Conservation (phyloP, 495 filamentous ascomycete species). For the Penicillium taxi region DNA sequence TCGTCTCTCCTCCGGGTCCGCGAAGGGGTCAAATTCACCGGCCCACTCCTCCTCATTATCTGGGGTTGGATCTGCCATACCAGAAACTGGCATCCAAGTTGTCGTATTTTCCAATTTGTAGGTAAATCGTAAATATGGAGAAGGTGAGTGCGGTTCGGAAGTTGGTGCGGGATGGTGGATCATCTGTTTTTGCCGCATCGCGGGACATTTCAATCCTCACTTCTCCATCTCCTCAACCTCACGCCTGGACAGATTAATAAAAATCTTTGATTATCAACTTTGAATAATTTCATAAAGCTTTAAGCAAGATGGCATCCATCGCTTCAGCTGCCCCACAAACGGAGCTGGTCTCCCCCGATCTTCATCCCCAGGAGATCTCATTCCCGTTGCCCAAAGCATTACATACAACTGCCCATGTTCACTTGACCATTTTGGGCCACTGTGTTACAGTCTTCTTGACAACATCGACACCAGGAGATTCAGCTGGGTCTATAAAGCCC, state of each 20-base stretch:
- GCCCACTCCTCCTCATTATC: constrained; percentile 38
- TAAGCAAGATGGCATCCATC: constrained; percentile 9
- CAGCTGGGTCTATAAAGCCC: constrained; percentile 29
- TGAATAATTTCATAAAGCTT: neutral
- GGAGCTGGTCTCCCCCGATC: constrained; percentile 19
- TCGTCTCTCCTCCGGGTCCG: constrained; percentile 65
- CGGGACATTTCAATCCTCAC: constrained; percentile 10
- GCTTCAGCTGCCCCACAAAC: constrained; percentile 7
- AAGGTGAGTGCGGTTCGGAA: constrained; percentile 11
- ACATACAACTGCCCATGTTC: constrained; percentile 72
- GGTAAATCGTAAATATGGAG: constrained; percentile 1
- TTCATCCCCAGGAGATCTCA: constrained; percentile 56
- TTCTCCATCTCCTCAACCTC: constrained; percentile 1
- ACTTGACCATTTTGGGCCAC: constrained; percentile 59
- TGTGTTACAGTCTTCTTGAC: constrained; percentile 70
- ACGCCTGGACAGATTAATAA: neutral
- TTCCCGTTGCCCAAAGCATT: constrained; percentile 68
- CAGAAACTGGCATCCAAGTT: neutral
- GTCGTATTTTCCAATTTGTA: neutral
- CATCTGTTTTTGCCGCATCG: constrained; percentile 10
- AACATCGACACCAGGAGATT: constrained; percentile 56
- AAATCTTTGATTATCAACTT: neutral
- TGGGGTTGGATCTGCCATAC: neutral
- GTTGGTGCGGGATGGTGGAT: constrained; percentile 14
- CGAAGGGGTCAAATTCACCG: constrained; percentile 52